Evolutionary conservation across 352 stramenopile species (phyloP), one percentile per base, ranked within the genome.

Genomic region (Saprolegnia diclina): DNA sequence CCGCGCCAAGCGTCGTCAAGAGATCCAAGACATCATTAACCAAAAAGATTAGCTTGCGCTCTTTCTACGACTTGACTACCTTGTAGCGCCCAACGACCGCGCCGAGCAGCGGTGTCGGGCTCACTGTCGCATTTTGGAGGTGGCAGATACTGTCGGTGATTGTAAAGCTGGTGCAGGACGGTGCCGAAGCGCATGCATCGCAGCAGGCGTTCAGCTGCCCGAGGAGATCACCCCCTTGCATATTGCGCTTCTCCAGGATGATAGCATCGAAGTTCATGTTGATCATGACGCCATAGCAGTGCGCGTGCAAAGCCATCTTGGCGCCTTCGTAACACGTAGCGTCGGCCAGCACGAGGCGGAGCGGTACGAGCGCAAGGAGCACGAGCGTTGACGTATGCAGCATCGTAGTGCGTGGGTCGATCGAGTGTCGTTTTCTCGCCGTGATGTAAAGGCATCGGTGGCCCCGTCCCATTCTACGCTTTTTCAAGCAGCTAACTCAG

Each of bases 11-110:
- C 83, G 81, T 57, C 56, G 85, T 48, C 24, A 83, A 72, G 83
- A 93, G 78, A 90, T 95, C 59, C 80, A 76, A 16, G 75, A 90
- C 64, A 78, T 76, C 19, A 70, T 95, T 21, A 48, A 48, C 42
- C 42, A 48, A 7, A 48, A 48, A 10, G 42, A 48, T n/a, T 48
- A 48, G 18, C 3, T 14, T 11, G 18, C 18, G 11, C 4, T 10
- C 18, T n/a, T 1, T 48, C 18, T 48, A 48, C n/a, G n/a, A n/a
- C 13, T n/a, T n/a, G 42, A 10, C 42, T n/a, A 48, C 3, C 18
- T 48, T 48, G 42, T 48, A 48, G 42, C 18, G 42, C 13, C 42
- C 42, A n/a, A 48, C 13, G 42, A 48, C 13, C 42, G 42, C 42
- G 42, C 18, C 18, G 42, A n/a, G 13, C 42, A n/a, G 11, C 2